Evolutionary conservation across 768 basidiomycete species (phyloP).

Genomic region (Zangia roseola): DNA sequence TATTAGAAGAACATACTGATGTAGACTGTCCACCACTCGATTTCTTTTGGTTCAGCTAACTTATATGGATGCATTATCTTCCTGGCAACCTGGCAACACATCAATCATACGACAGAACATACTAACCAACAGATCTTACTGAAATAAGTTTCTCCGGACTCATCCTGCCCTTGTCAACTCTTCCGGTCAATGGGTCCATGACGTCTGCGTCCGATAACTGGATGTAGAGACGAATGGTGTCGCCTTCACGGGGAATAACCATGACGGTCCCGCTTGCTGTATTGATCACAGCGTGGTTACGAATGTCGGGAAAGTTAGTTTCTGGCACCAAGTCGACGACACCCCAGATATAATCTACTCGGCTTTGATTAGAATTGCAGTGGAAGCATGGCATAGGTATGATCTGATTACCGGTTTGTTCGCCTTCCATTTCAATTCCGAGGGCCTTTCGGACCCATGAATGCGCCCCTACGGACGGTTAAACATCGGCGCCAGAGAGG

Average conservation of each 20-base stretch:
- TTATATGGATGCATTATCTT: slow-evolving; percentile 57
- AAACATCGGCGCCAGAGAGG: not conserved
- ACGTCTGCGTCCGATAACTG: slow-evolving; percentile 55
- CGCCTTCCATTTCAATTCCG: slow-evolving; percentile 45
- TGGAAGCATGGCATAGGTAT: not conserved
- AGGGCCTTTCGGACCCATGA: slow-evolving; percentile 47
- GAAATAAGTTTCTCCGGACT: slow-evolving; percentile 52
- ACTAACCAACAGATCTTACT: slow-evolving; percentile 29
- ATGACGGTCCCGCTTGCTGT: slow-evolving; percentile 67
- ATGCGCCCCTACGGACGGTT: slow-evolving; percentile 35
- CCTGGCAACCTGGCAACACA: slow-evolving; percentile 44
- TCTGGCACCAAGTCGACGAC: slow-evolving; percentile 72
- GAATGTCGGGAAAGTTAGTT: slow-evolving; percentile 76
- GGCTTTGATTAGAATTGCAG: not conserved
- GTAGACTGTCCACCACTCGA: slow-evolving; percentile 77
- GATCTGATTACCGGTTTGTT: slow-evolving; percentile 38
- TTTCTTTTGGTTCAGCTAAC: slow-evolving; percentile 44
- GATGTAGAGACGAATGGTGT: slow-evolving; percentile 68
- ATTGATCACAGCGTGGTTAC: slow-evolving; percentile 63
- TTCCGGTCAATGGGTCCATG: slow-evolving; percentile 43
- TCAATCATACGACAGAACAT: not conserved
- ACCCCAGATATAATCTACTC: slow-evolving; percentile 75
- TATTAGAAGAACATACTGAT: slow-evolving; percentile 43
- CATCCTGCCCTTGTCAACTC: slow-evolving; percentile 52
- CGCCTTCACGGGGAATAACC: slow-evolving; percentile 71